phyloP scores from a whole-genome alignment of 805 yeast species.

The Candida mattraensis region DNA sequence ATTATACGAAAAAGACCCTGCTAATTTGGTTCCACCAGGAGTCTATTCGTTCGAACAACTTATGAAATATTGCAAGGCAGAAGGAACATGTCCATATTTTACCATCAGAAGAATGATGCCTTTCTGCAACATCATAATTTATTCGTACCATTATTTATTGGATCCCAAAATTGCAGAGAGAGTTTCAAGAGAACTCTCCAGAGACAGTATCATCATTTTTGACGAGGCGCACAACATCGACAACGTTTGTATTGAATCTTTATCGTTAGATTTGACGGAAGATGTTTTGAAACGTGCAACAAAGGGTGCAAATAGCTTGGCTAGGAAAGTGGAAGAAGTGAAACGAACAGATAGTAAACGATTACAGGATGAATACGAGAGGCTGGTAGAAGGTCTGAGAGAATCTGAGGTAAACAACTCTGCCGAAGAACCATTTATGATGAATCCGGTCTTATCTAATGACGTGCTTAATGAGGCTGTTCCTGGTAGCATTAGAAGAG shows the following conservation, averaged over 20 bases:
- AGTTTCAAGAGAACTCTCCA: slow-evolving; percentile 87
- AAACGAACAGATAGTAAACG: slow-evolving; percentile 79
- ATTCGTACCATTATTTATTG: slow-evolving; percentile 91
- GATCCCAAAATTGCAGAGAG: slow-evolving; percentile 98
- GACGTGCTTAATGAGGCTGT: slow-evolving; percentile 90
- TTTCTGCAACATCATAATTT: slow-evolving; percentile 88
- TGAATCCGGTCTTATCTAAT: slow-evolving; percentile 82
- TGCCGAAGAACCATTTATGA: slow-evolving; percentile 70
- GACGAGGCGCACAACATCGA: slow-evolving; percentile 99
- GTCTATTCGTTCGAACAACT: slow-evolving; percentile 91
- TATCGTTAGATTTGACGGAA: slow-evolving; percentile 88
- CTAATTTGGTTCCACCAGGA: slow-evolving; percentile 85
- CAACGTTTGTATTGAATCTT: slow-evolving; percentile 95
- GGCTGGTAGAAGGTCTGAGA: slow-evolving; percentile 84
- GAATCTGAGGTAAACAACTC: slow-evolving; percentile 66
- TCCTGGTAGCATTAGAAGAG: slow-evolving; percentile 96
- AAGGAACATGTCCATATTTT: slow-evolving; percentile 92
- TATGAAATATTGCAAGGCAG: slow-evolving; percentile 70
- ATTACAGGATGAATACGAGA: slow-evolving; percentile 87
- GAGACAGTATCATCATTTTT: slow-evolving; percentile 90
- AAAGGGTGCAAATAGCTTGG: slow-evolving; percentile 77
- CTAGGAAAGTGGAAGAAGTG: slow-evolving; percentile 81
- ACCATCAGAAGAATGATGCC: slow-evolving; percentile 98
- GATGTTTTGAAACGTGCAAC: slow-evolving; percentile 85
- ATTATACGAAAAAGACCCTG: slow-evolving; percentile 81